A percentile compares a stretch with the other conserved stretches of the same genome.
Evolutionary conservation across 768 basidiomycete genomes (phyloP).

Genomic region (Amanita phalloides): DNA sequence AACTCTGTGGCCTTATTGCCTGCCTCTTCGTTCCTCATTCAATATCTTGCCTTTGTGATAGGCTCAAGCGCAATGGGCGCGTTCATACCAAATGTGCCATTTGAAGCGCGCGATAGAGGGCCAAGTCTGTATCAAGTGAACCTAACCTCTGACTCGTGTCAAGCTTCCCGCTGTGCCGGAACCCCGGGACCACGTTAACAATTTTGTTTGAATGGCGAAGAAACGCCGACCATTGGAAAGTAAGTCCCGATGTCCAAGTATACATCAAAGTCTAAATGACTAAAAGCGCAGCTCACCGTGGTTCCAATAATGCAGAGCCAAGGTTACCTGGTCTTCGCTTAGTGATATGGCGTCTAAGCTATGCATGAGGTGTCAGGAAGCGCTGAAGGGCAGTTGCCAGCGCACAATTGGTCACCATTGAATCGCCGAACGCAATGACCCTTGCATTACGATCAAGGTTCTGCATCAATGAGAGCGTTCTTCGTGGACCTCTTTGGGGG

Average conservation of each 20-base stretch:
- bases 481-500: slow-evolving; percentile 75
- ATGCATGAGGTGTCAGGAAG: slow-evolving; percentile 4
- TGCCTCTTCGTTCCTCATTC: no score
- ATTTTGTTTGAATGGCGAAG: slow-evolving; percentile 49
- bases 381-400: slow-evolving; percentile 5
- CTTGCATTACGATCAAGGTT: slow-evolving; percentile 66
- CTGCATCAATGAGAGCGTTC: slow-evolving; percentile 73
- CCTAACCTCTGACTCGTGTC: slow-evolving; percentile 62
- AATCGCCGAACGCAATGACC: slow-evolving; percentile 91
- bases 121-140: slow-evolving; percentile 47
- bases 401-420: slow-evolving; percentile 92
- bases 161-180: slow-evolving; percentile 82
- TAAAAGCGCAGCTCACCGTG: slow-evolving; percentile 40
- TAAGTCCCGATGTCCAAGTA: slow-evolving; percentile 40
- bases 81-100: slow-evolving; percentile 56
- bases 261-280: not conserved
- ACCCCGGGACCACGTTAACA: slow-evolving; percentile 82
- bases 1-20: no score
- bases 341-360: slow-evolving; percentile 81
- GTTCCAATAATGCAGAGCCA: slow-evolving; percentile 76
- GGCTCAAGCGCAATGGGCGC: not conserved
- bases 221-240: slow-evolving; percentile 36
- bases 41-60: no score
- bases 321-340: slow-evolving; percentile 59
- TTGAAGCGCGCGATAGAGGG: slow-evolving; percentile 55